A percentile compares a stretch with the other conserved stretches of the same genome.
phyloP scores from a whole-genome alignment of 164 flowering plant species.

The Kingdonia uniflora region DNA sequence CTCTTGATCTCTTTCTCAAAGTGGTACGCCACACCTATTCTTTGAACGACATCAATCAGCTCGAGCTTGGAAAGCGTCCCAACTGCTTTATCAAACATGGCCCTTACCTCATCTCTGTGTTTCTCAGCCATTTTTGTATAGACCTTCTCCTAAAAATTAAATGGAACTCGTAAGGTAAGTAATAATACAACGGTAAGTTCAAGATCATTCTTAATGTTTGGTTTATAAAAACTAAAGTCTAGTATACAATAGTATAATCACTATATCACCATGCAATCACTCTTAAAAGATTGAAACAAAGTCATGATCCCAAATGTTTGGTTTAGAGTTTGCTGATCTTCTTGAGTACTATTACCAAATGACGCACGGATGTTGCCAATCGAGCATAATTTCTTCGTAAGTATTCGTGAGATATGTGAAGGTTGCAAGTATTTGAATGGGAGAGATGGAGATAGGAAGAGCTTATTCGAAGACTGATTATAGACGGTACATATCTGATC shows the following conservation, averaged over 20 bases:
- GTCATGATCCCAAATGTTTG: background rate
- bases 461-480: too few relatives aligned
- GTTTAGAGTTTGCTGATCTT: background rate
- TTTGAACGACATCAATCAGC: conserved; percentile 2
- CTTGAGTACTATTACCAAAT: too few relatives aligned
- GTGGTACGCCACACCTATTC: conserved; percentile 1
- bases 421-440: too few relatives aligned
- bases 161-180: too few relatives aligned
- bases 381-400: too few relatives aligned
- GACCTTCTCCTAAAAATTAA: background rate
- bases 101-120: background rate
- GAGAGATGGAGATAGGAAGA: too few relatives aligned
- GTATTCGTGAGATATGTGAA: too few relatives aligned
- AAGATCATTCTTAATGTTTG: background rate
- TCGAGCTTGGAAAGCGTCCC: background rate
- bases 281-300: background rate
- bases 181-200: too few relatives aligned
- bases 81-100: background rate
- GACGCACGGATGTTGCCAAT: too few relatives aligned
- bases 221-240: background rate
- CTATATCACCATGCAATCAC: background rate
- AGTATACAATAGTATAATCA: background rate
- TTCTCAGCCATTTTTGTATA: background rate
- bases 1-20: conserved; percentile 1
- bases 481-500: too few relatives aligned